Conservation (phyloP, 176 grass and related monocot species). For the Poa pratensis region DNA sequence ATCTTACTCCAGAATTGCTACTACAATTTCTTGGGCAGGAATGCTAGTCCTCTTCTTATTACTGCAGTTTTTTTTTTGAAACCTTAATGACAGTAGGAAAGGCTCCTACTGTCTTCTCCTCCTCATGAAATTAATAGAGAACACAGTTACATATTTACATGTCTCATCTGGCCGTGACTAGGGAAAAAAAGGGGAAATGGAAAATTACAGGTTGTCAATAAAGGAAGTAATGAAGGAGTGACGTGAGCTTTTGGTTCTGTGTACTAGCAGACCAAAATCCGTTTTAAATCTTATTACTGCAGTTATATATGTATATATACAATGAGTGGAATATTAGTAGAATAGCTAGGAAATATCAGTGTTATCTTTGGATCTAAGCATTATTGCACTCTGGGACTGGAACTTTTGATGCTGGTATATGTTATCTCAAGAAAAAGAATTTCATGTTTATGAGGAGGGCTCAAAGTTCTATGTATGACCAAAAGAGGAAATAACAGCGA, state of each 20-base stretch:
- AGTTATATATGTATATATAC: not conserved
- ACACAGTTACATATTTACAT: too few relatives aligned
- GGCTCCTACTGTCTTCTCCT: too few relatives aligned
- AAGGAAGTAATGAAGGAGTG: too few relatives aligned
- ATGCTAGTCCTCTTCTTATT: not conserved
- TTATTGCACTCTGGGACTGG: not conserved
- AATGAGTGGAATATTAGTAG: slow-evolving; percentile 19
- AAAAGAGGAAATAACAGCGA: slow-evolving; percentile 11
- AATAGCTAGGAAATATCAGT: slow-evolving; percentile 5
- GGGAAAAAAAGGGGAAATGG: too few relatives aligned
- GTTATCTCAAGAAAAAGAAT: not conserved
- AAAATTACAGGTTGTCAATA: too few relatives aligned
- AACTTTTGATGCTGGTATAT: slow-evolving; percentile 14
- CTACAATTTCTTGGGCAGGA: not conserved
- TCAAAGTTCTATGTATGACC: not conserved
- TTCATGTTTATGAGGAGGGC: not conserved
- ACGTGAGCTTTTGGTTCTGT: too few relatives aligned
- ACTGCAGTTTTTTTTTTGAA: too few relatives aligned
- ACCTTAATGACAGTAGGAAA: too few relatives aligned
- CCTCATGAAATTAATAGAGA: too few relatives aligned
- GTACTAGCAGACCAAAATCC: too few relatives aligned
- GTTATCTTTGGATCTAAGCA: not conserved
- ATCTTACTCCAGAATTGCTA: not conserved
- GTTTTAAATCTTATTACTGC: too few relatives aligned
- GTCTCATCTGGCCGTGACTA: too few relatives aligned